Base-by-base conservation (phyloP, 345 rosid species). In the Bruguiera parviflora region DNA sequence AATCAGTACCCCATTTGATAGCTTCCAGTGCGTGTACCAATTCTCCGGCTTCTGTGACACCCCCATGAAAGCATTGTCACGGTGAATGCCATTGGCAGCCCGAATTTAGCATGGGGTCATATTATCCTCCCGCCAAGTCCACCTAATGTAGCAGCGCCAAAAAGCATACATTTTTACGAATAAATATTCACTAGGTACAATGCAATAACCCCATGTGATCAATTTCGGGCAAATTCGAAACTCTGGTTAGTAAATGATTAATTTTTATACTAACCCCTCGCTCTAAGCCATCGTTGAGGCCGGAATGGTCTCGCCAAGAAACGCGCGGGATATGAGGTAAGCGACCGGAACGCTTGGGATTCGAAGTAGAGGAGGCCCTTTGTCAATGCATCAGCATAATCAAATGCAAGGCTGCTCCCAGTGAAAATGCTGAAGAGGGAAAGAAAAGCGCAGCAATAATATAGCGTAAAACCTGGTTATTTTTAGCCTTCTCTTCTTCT, bases 341-440 rank as follows among this genome's bases (percentile, higher is more conserved):
- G 22, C 74, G 77, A 29, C 77, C 81, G n/a, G 81, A 73, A 46
- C 77, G 77, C 43, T 77, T 77, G 77, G 2, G 81, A 57, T 60
- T 72, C 81, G 35, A 77, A 73, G 73, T 77, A 77, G 64, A 77
- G 77, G 25, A 73, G 81, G 61, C 74, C 64, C 53, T 77, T 77
- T 2, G 67, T 67, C 8, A 77, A 53, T 7, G 81, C 81, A 21
- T 77, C 77, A 4, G 64, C 74, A 21, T 73, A 77, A 31, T 69
- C 65, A 29, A 64, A 65, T 32, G 66, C 22, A 19, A 63, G 31
- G 27, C 55, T 22, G 5, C 7, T 51, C 5, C 58, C 15, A 10
- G 0, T 22, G 52, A 57, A 69, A 64, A 72, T 53, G 79, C 68
- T 13, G 57, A 64, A 58, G 16, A 67, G 22, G 21, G 63, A 22